Base-by-base conservation (phyloP, 495 filamentous ascomycete species). In the Penicillium manginii region DNA sequence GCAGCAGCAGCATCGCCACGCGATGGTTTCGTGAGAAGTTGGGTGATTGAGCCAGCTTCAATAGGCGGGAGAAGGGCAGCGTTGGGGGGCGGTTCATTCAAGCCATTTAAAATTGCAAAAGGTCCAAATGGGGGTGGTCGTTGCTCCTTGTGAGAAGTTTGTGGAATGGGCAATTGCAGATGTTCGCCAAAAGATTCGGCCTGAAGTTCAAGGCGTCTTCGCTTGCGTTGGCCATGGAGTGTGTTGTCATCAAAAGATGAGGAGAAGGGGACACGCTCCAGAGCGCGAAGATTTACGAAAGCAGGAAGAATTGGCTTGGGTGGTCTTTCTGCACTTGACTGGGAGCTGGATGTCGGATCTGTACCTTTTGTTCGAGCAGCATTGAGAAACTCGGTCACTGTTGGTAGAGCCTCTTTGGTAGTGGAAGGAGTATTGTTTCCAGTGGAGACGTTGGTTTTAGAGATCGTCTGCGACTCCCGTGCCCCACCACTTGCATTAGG, bases 71-170 rank as follows among this genome's bases (percentile, higher is more conserved):
- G 88, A 10, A 90, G 76, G 22, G 85, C 84, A 49, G 87, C 84
- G 65, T 90, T 85, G 11, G 88, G 89, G 4, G 89, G 89, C 1
- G 89, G 89, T 62, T 91, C 88, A 63, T 88, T 86, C 32, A 91
- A 73, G n/a, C 88, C 87, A 65, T 88, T 86, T 40, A 92, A 82
- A 60, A 91, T 90, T 54, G 88, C 77, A 72, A 78, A 80, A 3
- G 81, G 80, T 14, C 74, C 77, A 59, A 82, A 82, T 1, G 78
- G 80, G 32, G 73, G 78, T 23, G 71, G 77, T 19, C 80, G 75
- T 39, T 78, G 77, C 33, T 81, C 77, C 50, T 77, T 78, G 17
- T 76, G 71, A 3, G 45, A 47, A 47, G 79, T 64, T 51, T 78
- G 74, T 22, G 74, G 76, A 40, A 81, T 80, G 7, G 80, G 81